Evolutionary conservation across 2,329 filamentous ascomycete species (phyloP).

Genomic region (Neonectria hederae): DNA sequence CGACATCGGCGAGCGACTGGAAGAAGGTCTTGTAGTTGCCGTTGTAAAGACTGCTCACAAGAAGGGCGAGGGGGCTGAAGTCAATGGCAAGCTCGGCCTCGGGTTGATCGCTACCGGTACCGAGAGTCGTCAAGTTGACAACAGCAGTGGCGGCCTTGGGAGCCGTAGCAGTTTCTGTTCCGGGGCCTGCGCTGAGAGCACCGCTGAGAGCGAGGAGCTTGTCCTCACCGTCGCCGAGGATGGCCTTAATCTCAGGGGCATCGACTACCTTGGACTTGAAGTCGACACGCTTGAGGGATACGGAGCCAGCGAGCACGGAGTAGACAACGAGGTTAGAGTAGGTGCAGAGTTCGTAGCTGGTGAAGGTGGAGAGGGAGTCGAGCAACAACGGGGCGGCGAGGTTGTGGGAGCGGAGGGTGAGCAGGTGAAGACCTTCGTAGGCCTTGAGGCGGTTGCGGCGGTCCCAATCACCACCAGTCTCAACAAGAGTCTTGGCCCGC

Average conservation of each 20-base stretch:
- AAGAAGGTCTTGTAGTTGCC: constrained; percentile 97
- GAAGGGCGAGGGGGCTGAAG: constrained; percentile 85
- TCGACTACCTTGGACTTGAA: constrained; percentile 99
- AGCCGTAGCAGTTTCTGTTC: constrained; percentile 80
- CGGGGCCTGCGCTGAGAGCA: constrained; percentile 81
- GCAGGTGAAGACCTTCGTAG: constrained; percentile 92
- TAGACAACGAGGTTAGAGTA: constrained; percentile 96
- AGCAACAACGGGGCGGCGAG: constrained; percentile 91
- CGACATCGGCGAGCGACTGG: constrained; percentile 84
- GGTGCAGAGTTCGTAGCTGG: constrained; percentile 96
- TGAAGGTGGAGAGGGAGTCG: constrained; percentile 97
- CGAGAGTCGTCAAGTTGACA: constrained; percentile 89
- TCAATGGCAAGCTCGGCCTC: constrained; percentile 86
- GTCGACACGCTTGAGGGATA: constrained; percentile 94
- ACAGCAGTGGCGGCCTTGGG: constrained; percentile 67
- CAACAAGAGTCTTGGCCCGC: constrained; percentile 87
- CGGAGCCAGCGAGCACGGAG: constrained; percentile 91
- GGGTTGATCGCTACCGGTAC: constrained; percentile 74
- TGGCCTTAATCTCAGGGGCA: constrained; percentile 97
- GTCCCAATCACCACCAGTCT: constrained; percentile 98
- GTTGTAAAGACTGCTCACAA: constrained; percentile 91
- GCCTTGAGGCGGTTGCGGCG: constrained; percentile 98
- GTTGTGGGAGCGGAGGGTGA: constrained; percentile 91
- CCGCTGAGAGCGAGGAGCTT: constrained; percentile 85
- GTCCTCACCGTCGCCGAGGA: constrained; percentile 89